phyloP scores from a whole-genome alignment of 345 rosid species.

The Pugionium dolabratum region DNA sequence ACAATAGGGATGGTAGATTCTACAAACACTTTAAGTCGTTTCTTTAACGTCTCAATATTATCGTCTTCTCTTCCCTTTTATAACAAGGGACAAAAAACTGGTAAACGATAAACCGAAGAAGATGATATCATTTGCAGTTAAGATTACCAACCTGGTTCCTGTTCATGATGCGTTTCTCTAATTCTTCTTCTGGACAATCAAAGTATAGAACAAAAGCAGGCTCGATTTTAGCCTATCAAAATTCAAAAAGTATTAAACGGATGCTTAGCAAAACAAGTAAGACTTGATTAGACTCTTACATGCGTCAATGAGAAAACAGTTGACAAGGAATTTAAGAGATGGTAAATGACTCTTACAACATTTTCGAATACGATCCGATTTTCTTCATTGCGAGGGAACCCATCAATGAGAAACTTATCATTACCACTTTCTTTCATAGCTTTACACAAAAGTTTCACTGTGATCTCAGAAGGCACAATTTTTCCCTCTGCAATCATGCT shows the following conservation, averaged over 20 bases:
- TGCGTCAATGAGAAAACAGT: neutral
- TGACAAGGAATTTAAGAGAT: neutral
- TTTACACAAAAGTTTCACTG: slow-evolving; percentile 73
- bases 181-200: slow-evolving; percentile 64
- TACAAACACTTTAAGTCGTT: slow-evolving; percentile 58
- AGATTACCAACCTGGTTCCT: slow-evolving; percentile 65
- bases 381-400: slow-evolving; percentile 85
- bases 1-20: slow-evolving; percentile 66
- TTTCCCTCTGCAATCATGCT: slow-evolving; percentile 69
- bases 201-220: slow-evolving; percentile 64
- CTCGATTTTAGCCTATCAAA: slow-evolving; percentile 59
- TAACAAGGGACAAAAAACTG: slow-evolving; percentile 11
- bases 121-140: neutral
- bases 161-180: slow-evolving; percentile 59
- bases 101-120: neutral
- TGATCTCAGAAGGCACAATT: slow-evolving; percentile 86
- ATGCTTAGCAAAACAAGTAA: neutral
- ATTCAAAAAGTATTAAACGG: slow-evolving; percentile 15
- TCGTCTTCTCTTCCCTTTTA: slow-evolving; percentile 80
- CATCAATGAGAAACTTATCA: slow-evolving; percentile 74
- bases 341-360: slow-evolving; percentile 47
- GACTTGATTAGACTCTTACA: slow-evolving; percentile 7
- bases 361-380: slow-evolving; percentile 69
- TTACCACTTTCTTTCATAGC: slow-evolving; percentile 62
- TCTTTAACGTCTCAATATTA: slow-evolving; percentile 62